Conservation (phyloP, 352 stramenopile species). For the Saprolegnia parasitica region DNA sequence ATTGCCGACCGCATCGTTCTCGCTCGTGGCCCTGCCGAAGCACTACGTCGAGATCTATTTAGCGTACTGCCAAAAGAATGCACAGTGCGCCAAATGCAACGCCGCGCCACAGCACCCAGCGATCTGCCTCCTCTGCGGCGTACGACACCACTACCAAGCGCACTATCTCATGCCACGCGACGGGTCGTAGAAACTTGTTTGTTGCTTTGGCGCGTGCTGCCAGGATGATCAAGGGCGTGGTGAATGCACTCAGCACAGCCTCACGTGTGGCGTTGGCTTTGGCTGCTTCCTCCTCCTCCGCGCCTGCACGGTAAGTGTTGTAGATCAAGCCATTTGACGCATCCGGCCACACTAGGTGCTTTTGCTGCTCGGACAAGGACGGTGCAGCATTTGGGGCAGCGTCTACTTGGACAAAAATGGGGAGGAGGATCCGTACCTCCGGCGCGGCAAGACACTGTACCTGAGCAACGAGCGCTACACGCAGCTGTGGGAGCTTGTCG, state of each 20-base stretch:
- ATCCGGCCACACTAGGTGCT: constrained; percentile 36
- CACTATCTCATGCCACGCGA: neutral
- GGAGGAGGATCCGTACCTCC: constrained; percentile 77
- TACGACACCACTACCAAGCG: constrained; percentile 8
- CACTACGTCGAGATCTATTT: constrained; percentile 83
- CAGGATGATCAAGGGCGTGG: constrained; percentile 51
- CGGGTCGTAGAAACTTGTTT: constrained; percentile 38
- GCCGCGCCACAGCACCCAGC: constrained; percentile 64
- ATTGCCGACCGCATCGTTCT: neutral
- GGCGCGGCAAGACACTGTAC: constrained; percentile 68
- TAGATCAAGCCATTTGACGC: neutral
- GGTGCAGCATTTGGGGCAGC: constrained; percentile 75
- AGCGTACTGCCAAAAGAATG: constrained; percentile 63
- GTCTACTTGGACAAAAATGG: constrained; percentile 83
- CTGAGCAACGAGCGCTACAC: constrained; percentile 49
- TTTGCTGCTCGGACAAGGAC: constrained; percentile 67
- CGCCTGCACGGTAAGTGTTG: constrained; percentile 53
- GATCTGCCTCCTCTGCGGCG: constrained; percentile 70
- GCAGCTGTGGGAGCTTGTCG: constrained; percentile 62
- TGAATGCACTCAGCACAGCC: constrained; percentile 71
- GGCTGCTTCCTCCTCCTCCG: constrained; percentile 65
- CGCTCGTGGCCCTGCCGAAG: constrained; percentile 38
- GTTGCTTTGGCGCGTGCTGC: constrained; percentile 73
- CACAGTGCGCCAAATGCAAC: constrained; percentile 50
- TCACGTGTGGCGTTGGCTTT: constrained; percentile 53